These are phyloP conservation scores for Hylodesmum podocarpum DNA, from an alignment of 306 rosid species.

Conservation along the genomic window DNA sequence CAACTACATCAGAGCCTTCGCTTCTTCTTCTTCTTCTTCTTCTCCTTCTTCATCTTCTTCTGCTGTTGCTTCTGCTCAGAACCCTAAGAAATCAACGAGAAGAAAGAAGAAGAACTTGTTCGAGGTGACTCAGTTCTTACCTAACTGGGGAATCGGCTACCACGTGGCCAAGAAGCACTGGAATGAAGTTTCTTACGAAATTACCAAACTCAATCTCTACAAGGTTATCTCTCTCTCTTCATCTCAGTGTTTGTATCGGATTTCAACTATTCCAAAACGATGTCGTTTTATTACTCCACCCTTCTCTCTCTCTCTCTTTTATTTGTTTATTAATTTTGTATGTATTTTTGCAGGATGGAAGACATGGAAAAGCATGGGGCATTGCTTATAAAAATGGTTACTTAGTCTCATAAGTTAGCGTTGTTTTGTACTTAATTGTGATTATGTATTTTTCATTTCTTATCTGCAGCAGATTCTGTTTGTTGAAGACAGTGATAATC, in stretches of 20 bases:
- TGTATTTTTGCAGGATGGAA: slow-evolving; percentile 66
- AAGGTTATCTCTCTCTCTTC: slow-evolving; percentile 48
- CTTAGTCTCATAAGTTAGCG: slow-evolving; percentile 32
- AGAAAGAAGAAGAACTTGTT: slow-evolving; percentile 90
- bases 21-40: slow-evolving; percentile 42
- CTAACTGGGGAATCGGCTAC: slow-evolving; percentile 90
- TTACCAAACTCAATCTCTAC: slow-evolving; percentile 91
- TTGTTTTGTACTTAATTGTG: background rate
- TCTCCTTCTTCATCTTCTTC: slow-evolving; percentile 37
- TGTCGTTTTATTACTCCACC: background rate
- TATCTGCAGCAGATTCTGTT: background rate
- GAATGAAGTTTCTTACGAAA: slow-evolving; percentile 76
- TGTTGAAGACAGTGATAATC: background rate
- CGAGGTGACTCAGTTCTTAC: slow-evolving; percentile 87
- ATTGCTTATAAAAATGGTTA: slow-evolving; percentile 79
- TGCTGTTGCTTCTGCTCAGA: slow-evolving; percentile 25
- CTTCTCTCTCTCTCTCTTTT: background rate
- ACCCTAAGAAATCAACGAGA: slow-evolving; percentile 64
- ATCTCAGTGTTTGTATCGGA: background rate
- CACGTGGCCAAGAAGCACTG: slow-evolving; percentile 94
- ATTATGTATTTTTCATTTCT: background rate
- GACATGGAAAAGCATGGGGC: slow-evolving; percentile 99
- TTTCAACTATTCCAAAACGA: background rate
- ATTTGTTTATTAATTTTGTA: background rate
- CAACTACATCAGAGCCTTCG: slow-evolving; percentile 55